These are phyloP conservation scores for Saccharomyces hybrid DNA, from an alignment of 1,139 yeast species.

Conservation along the genomic window DNA sequence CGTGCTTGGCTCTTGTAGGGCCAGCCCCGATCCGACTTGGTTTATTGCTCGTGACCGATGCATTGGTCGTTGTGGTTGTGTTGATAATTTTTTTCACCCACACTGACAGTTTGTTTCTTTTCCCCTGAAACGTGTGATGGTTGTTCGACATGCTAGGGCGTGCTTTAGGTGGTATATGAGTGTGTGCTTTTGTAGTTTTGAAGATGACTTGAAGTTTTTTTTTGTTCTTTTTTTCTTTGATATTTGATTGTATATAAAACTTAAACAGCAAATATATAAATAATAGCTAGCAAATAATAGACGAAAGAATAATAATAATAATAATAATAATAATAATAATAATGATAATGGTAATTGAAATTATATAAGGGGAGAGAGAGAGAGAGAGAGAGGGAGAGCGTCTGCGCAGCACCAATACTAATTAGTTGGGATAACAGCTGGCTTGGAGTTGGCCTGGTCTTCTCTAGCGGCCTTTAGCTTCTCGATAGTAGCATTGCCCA, in stretches of 20 bases:
- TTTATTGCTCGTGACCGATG: background rate
- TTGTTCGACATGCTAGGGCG: background rate
- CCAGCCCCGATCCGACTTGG: background rate
- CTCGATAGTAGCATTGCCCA: constrained; percentile 25
- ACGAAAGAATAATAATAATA: constrained; percentile 1
- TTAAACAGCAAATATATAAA: constrained; percentile 3
- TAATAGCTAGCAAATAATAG: constrained; percentile 5
- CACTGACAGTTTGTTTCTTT: constrained; percentile 26
- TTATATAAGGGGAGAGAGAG: background rate
- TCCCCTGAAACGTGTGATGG: constrained; percentile 10
- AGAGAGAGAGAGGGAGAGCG: background rate
- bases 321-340: background rate
- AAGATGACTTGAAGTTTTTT: no score
- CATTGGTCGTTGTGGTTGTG: background rate
- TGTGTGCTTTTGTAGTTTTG: no score
- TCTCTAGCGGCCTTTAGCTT: constrained; percentile 17
- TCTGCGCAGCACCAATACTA: background rate
- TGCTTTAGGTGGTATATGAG: no score
- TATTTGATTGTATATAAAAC: background rate
- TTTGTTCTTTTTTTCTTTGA: background rate
- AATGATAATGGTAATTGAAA: no score
- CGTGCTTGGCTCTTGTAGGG: background rate
- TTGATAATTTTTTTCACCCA: constrained; percentile 29
- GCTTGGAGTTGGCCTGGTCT: constrained; percentile 2
- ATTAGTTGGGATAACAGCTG: background rate